phyloP scores from a whole-genome alignment of 2,329 filamentous ascomycete species.

The Aureobasidium sp. region DNA sequence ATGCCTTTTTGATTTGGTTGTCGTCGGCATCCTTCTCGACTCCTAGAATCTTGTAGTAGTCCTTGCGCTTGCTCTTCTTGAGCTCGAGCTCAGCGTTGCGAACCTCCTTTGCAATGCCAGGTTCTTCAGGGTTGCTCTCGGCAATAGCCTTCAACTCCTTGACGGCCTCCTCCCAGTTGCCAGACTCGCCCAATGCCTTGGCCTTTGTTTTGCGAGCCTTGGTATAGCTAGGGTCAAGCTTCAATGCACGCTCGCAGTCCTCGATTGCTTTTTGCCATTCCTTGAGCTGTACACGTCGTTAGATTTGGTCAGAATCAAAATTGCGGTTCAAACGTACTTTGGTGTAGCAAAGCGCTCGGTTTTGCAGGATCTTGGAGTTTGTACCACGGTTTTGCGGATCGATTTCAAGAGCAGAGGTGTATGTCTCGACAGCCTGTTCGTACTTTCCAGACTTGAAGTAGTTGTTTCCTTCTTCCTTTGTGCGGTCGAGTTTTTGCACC shows the following conservation, averaged over 20 bases:
- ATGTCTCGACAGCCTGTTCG: constrained; percentile 75
- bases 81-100: constrained; percentile 86
- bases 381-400: constrained; percentile 85
- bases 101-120: constrained; percentile 73
- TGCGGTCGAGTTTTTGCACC: constrained; percentile 84
- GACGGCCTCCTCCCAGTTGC: constrained; percentile 86
- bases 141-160: constrained; percentile 81
- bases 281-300: constrained; percentile 52
- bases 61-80: constrained; percentile 95
- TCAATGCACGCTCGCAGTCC: constrained; percentile 79
- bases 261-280: constrained; percentile 72
- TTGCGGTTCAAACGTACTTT: constrained; percentile 37
- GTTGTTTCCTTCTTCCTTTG: constrained; percentile 87
- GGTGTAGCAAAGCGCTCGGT: constrained; percentile 77
- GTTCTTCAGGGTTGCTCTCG: constrained; percentile 76
- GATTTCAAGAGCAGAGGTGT: constrained; percentile 72
- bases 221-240: constrained; percentile 73
- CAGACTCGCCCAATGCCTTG: constrained; percentile 76
- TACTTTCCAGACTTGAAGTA: constrained; percentile 82
- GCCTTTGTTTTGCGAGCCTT: constrained; percentile 94
- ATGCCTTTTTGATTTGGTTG: constrained; percentile 88
- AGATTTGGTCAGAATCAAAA: neutral
- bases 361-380: constrained; percentile 91
- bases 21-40: constrained; percentile 80
- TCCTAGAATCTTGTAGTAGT: constrained; percentile 96